Percentiles rank a stretch among this genome's conserved stretches.
Conservation (phyloP, 2,329 filamentous ascomycete genomes). For the Clonostachys byssicola region DNA sequence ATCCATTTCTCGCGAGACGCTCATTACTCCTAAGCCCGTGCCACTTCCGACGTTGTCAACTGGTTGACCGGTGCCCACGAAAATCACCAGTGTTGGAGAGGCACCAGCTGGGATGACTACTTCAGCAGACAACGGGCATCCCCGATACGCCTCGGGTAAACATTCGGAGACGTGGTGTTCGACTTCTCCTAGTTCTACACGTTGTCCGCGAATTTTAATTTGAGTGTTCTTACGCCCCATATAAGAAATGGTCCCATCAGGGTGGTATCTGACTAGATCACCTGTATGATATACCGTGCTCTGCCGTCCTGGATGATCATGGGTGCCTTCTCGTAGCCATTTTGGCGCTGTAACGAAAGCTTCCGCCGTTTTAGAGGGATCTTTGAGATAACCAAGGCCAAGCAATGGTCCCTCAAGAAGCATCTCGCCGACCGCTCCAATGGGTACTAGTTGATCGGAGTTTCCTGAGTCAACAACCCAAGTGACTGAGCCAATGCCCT, state of each 20-base stretch:
- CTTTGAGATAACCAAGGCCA: slow-evolving; percentile 26
- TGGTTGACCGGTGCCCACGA: no score
- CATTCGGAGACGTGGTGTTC: slow-evolving; percentile 6
- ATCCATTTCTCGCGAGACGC: background rate
- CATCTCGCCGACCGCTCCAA: slow-evolving; percentile 28
- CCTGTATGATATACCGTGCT: slow-evolving; percentile 8
- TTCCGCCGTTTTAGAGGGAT: slow-evolving; percentile 2
- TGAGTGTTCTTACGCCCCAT: slow-evolving; percentile 34
- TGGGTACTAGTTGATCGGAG: background rate
- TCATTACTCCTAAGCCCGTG: background rate
- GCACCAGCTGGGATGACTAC: no score
- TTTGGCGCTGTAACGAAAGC: slow-evolving; percentile 1
- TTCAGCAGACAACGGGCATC: no score
- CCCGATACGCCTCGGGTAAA: no score
- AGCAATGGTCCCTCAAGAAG: slow-evolving; percentile 44
- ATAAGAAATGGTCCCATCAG: slow-evolving; percentile 22
- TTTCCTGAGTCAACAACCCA: slow-evolving; percentile 13
- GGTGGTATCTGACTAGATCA: slow-evolving; percentile 20
- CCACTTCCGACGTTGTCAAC: no score
- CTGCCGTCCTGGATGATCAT: background rate
- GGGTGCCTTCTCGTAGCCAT: background rate
- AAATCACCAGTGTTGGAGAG: no score
- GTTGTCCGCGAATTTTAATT: slow-evolving; percentile 44
- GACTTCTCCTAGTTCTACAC: slow-evolving; percentile 41
- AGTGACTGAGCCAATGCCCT: slow-evolving; percentile 3